phyloP scores from a whole-genome alignment of 352 stramenopile genomes.

The Phytophthora melonis region DNA sequence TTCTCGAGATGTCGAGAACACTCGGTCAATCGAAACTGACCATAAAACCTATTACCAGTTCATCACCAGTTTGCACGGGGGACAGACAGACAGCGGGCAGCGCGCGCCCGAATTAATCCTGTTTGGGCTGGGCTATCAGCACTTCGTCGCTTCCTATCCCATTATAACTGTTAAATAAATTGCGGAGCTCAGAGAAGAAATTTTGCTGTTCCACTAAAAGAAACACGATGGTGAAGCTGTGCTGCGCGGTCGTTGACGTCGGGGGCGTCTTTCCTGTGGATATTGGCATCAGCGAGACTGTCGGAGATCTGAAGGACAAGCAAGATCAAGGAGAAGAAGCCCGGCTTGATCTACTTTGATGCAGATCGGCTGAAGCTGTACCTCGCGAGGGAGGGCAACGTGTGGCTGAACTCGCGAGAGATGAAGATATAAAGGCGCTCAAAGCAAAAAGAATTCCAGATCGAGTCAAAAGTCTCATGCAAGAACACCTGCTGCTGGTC shows the following conservation, averaged over 20 bases:
- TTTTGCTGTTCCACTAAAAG: slow-evolving; percentile 17
- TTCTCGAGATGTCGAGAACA: no score
- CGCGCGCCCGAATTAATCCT: no score
- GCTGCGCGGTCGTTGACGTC: slow-evolving; percentile 35
- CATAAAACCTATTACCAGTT: no score
- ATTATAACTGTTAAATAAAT: no score
- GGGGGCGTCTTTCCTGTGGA: slow-evolving; percentile 9
- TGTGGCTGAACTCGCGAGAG: slow-evolving; percentile 32
- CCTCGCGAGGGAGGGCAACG: slow-evolving; percentile 31
- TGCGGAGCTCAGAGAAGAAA: slow-evolving; percentile 13
- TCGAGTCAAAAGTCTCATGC: slow-evolving; percentile 36
- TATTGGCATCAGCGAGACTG: no score
- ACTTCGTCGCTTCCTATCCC: no score
- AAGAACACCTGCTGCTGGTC: slow-evolving; percentile 16
- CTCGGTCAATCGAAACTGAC: no score
- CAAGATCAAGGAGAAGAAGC: slow-evolving; percentile 40
- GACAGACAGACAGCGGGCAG: no score
- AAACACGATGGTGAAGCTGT: slow-evolving; percentile 34
- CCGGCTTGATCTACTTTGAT: slow-evolving; percentile 19
- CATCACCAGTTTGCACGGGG: no score
- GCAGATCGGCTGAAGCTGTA: slow-evolving; percentile 37
- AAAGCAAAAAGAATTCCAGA: slow-evolving; percentile 22
- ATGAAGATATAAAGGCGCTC: slow-evolving; percentile 5
- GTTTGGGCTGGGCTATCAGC: no score
- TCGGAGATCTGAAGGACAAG: slow-evolving; percentile 44